Evolutionary conservation across 257 asterid species (phyloP).

Genomic region (Solanum dulcamara): DNA sequence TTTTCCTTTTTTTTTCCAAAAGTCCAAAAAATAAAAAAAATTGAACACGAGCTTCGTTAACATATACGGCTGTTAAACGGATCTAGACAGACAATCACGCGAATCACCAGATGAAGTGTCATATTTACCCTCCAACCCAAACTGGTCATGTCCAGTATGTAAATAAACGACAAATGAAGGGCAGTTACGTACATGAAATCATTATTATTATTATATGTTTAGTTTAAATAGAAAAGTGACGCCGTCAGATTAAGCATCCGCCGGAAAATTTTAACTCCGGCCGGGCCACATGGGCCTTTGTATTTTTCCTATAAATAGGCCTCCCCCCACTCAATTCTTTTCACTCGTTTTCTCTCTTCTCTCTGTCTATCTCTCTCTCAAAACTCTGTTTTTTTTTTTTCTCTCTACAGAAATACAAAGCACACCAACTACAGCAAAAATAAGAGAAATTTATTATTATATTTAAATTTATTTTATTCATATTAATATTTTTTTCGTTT

Average conservation of each 20-base stretch:
- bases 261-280: not conserved
- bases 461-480: not conserved
- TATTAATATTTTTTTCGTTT: not conserved
- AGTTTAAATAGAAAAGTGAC: too few species aligned
- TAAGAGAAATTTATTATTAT: not conserved
- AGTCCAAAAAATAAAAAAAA: not conserved
- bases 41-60: not conserved
- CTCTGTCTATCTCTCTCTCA: not conserved
- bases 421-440: not conserved
- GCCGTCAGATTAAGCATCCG: not conserved
- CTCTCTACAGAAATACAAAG: not conserved
- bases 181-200: not conserved
- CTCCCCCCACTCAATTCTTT: not conserved
- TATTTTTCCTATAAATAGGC: not conserved
- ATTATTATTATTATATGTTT: too few species aligned
- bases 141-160: not conserved
- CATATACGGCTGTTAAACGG: not conserved
- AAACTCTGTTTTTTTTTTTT: not conserved
- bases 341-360: not conserved
- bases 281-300: not conserved
- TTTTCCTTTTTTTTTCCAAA: not conserved
- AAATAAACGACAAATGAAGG: not conserved
- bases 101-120: not conserved
- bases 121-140: not conserved
- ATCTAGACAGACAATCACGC: not conserved